Conservation (phyloP, 345 rosid species). For the Brassica carinata region DNA sequence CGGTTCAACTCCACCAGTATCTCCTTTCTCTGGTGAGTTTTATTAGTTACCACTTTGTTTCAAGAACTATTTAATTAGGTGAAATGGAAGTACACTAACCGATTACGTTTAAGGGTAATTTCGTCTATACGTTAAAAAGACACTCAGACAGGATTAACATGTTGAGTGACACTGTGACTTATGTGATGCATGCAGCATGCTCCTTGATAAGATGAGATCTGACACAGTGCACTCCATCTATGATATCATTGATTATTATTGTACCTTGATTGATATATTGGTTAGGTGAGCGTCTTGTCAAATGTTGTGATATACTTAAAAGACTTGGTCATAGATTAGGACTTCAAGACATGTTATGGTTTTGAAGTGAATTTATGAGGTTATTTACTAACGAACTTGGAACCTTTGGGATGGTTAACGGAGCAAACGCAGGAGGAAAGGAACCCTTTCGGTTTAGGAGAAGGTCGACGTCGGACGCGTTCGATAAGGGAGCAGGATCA, state of each 20-base stretch:
- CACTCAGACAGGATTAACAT: not conserved
- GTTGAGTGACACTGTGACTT: not conserved
- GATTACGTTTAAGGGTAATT: constrained; percentile 39
- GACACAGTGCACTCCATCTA: not conserved
- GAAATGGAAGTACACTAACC: constrained; percentile 1
- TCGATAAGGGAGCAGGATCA: constrained; percentile 57
- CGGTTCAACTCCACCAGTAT: constrained; percentile 81
- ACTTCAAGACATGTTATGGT: not conserved
- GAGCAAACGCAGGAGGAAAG: constrained; percentile 66
- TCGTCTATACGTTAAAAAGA: constrained; percentile 23
- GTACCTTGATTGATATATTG: not conserved
- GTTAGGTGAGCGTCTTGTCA: constrained; percentile 9
- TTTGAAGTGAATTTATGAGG: constrained; percentile 11
- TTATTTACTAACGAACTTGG: constrained; percentile 27
- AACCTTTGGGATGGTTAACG: constrained; percentile 35
- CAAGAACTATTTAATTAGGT: not conserved
- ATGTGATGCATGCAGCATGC: not conserved
- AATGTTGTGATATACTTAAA: not conserved
- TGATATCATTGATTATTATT: not conserved
- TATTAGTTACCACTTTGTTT: not conserved
- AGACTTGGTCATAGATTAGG: not conserved
- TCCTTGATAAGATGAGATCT: not conserved
- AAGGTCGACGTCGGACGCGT: constrained; percentile 72
- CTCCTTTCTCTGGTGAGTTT: constrained; percentile 78
- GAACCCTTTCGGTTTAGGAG: constrained; percentile 81